Conservation (phyloP, 2,329 filamentous ascomycete species). For the Calcarisporium arbuscula region DNA sequence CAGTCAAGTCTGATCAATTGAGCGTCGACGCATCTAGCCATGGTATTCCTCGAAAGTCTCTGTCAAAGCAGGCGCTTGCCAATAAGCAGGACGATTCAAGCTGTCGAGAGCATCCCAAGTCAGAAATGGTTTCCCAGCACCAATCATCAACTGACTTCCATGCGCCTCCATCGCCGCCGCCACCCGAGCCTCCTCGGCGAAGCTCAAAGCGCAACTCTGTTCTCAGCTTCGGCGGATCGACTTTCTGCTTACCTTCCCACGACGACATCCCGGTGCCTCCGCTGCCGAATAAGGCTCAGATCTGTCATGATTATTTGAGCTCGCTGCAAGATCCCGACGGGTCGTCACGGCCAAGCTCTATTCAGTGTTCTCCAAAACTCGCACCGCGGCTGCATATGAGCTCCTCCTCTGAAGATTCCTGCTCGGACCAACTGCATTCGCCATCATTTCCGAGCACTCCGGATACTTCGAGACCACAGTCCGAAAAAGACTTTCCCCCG, state of each 20-base stretch:
- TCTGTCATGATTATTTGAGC: too few species aligned
- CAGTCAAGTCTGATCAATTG: too few species aligned
- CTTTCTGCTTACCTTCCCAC: constrained; percentile 4
- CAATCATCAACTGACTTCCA: constrained; percentile 7
- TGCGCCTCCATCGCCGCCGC: constrained; percentile 14
- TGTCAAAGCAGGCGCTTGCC: too few species aligned
- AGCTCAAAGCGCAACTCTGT: constrained; percentile 20
- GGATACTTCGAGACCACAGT: constrained; percentile 33
- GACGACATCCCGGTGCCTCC: too few species aligned
- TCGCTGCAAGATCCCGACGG: too few species aligned
- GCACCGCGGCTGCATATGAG: neutral
- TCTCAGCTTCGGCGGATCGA: constrained; percentile 9
- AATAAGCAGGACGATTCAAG: too few species aligned
- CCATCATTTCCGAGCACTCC: constrained; percentile 30
- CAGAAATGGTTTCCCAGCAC: too few species aligned
- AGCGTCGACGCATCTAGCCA: too few species aligned
- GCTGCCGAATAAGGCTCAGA: too few species aligned
- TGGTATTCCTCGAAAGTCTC: too few species aligned
- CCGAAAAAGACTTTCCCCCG: constrained; percentile 26
- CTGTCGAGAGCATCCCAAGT: too few species aligned
- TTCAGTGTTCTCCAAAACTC: neutral
- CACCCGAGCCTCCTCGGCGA: constrained; percentile 21
- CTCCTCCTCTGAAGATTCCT: constrained; percentile 29
- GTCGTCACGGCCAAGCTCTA: too few species aligned
- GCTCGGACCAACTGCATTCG: constrained; percentile 31